Evolutionary conservation across 306 rosid genomes (phyloP).

Genomic region (Trifolium pratense): DNA sequence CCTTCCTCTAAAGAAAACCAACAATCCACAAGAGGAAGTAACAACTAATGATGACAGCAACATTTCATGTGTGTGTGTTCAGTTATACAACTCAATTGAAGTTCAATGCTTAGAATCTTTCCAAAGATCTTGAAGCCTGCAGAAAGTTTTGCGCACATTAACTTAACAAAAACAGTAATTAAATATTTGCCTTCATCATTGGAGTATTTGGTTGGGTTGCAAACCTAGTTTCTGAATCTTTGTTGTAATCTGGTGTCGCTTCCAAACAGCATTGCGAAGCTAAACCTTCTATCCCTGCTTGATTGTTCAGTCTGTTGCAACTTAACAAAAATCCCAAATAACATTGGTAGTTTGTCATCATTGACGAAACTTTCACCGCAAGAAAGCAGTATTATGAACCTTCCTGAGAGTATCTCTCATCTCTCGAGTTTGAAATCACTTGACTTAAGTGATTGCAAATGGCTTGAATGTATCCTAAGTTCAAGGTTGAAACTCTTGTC

Average conservation of each 20-base stretch:
- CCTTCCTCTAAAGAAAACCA: too few species aligned
- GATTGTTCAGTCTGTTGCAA: conserved; percentile 7
- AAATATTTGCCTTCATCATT: conserved; percentile 27
- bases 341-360: conserved; percentile 19
- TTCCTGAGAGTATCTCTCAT: conserved; percentile 22
- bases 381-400: conserved; percentile 11
- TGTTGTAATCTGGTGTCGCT: conserved; percentile 18
- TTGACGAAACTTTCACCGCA: conserved; percentile 29
- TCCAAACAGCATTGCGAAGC: conserved; percentile 29
- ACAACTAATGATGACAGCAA: too few species aligned
- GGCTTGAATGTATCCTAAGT: conserved; percentile 28
- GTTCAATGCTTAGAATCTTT: too few species aligned
- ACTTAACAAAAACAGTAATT: conserved; percentile 4
- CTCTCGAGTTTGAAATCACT: conserved; percentile 32
- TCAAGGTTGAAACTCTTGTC: conserved; percentile 4
- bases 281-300: conserved; percentile 12
- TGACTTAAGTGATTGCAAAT: conserved; percentile 23
- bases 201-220: conserved; percentile 20
- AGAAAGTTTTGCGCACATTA: not conserved
- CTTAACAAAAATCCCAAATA: not conserved
- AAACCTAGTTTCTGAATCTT: not conserved
- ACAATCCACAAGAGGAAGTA: too few species aligned
- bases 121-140: too few species aligned
- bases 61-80: too few species aligned
- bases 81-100: too few species aligned